A percentile compares a stretch with the other conserved stretches of the same genome.
Conservation (phyloP, 768 basidiomycete genomes). For the Lactifluus subvellereus region DNA sequence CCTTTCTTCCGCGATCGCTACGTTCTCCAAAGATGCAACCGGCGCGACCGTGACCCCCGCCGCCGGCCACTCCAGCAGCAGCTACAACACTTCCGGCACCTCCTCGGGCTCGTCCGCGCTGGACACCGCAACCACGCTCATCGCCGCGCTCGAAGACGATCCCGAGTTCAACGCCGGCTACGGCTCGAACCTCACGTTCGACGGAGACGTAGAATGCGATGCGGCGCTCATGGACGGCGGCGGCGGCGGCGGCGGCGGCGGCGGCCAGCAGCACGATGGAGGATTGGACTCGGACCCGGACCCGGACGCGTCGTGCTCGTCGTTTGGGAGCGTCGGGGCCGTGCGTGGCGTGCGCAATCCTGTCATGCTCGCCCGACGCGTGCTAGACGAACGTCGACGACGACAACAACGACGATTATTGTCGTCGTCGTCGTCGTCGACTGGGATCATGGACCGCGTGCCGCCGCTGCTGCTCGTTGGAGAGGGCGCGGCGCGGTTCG, state of each 20-base stretch:
- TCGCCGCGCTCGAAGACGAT: conserved; percentile 2
- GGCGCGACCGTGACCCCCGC: not conserved
- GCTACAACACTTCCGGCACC: not conserved
- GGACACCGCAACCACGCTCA: conserved; percentile 1
- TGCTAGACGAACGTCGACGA: conserved; percentile 54
- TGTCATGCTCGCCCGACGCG: conserved; percentile 49
- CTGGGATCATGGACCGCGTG: conserved; percentile 47
- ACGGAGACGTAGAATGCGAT: conserved; percentile 78
- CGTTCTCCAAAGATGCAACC: not conserved
- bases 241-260: conserved; percentile 32
- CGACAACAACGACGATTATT: conserved; percentile 23
- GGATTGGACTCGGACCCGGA: not conserved
- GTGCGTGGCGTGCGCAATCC: conserved; percentile 62
- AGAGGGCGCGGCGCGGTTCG: conserved; percentile 56
- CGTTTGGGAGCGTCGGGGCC: conserved; percentile 74
- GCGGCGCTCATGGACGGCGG: conserved; percentile 63
- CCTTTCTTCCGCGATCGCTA: conserved; percentile 39
- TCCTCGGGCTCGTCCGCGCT: conserved; percentile 1
- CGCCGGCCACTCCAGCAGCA: not conserved
- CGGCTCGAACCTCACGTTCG: conserved; percentile 71
- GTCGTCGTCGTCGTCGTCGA: conserved; percentile 32
- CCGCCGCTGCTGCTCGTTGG: conserved; percentile 64
- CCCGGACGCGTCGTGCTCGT: not conserved
- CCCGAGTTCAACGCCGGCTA: conserved; percentile 40
- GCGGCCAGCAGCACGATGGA: not conserved